A percentile compares a stretch with the other conserved stretches of the same genome.
Evolutionary conservation across 352 stramenopile genomes (phyloP).

Genomic region (Aphanomyces cochlioides): DNA sequence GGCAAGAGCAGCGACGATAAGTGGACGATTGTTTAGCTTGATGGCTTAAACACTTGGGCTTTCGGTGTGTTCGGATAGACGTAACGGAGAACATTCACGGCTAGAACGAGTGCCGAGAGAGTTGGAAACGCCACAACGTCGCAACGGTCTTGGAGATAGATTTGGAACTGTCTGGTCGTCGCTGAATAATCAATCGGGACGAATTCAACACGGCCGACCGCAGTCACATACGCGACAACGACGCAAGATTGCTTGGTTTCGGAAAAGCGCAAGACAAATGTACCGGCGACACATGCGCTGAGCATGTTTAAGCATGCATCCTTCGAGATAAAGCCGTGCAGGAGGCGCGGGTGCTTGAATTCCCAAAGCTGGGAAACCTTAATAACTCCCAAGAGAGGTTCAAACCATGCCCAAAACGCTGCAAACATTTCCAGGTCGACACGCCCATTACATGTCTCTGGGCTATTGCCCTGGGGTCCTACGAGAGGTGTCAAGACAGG

Average conservation of each 20-base stretch:
- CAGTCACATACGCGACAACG: slow-evolving; percentile 68
- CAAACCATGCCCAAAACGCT: slow-evolving; percentile 75
- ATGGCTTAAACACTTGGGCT: slow-evolving; percentile 46
- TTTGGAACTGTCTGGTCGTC: slow-evolving; percentile 45
- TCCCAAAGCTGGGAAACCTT: slow-evolving; percentile 53
- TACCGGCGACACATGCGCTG: slow-evolving; percentile 54
- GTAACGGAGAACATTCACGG: slow-evolving; percentile 72
- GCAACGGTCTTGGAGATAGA: slow-evolving; percentile 54
- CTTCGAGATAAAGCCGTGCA: slow-evolving; percentile 82
- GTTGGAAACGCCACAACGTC: slow-evolving; percentile 52
- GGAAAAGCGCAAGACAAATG: slow-evolving; percentile 76
- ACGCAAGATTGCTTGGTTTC: slow-evolving; percentile 62
- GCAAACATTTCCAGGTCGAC: slow-evolving; percentile 68
- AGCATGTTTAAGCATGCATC: slow-evolving; percentile 74
- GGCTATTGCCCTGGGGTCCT: slow-evolving; percentile 31
- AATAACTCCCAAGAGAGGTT: slow-evolving; percentile 63
- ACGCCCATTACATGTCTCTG: slow-evolving; percentile 40
- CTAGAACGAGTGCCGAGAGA: slow-evolving; percentile 68
- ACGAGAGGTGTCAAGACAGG: background rate
- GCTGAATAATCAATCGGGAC: slow-evolving; percentile 60
- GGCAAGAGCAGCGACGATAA: background rate
- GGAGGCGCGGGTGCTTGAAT: slow-evolving; percentile 66
- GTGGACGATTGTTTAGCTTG: background rate
- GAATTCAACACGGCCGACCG: slow-evolving; percentile 64
- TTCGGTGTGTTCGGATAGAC: slow-evolving; percentile 80